Conservation (phyloP, 2,329 filamentous ascomycete species). For the Sphaerulina populicola region DNA sequence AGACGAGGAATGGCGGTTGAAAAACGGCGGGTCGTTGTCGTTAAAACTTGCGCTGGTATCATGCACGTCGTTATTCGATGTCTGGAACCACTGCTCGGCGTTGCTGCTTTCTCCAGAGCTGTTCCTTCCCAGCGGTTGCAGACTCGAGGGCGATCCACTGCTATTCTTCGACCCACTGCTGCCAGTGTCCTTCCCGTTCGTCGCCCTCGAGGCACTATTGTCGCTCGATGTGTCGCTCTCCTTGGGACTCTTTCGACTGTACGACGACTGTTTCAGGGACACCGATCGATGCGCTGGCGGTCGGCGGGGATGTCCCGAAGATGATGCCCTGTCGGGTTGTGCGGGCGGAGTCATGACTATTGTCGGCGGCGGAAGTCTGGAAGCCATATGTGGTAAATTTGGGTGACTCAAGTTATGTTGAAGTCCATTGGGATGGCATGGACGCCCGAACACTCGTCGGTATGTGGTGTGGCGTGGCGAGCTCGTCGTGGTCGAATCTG, state of each 20-base stretch:
- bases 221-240: slow-evolving; percentile 21
- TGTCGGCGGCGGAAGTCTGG: slow-evolving; percentile 13
- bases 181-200: slow-evolving; percentile 4
- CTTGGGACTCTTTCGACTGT: slow-evolving; percentile 8
- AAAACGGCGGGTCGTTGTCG: slow-evolving; percentile 41
- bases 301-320: slow-evolving; percentile 30
- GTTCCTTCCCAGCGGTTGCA: slow-evolving; percentile 34
- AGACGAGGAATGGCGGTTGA: slow-evolving; percentile 33
- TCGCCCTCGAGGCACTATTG: slow-evolving; percentile 4
- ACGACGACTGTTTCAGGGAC: slow-evolving; percentile 36
- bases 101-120: slow-evolving; percentile 47
- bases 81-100: slow-evolving; percentile 46
- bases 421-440: slow-evolving; percentile 5
- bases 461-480: background rate
- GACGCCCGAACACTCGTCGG: background rate
- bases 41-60: slow-evolving; percentile 34
- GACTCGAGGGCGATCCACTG: slow-evolving; percentile 34
- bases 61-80: slow-evolving; percentile 42
- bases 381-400: slow-evolving; percentile 10
- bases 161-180: slow-evolving; percentile 11
- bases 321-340: slow-evolving; percentile 6
- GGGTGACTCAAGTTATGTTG: slow-evolving; percentile 5
- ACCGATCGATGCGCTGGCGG: slow-evolving; percentile 41
- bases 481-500: background rate
- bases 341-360: slow-evolving; percentile 20